These are phyloP conservation scores for Russula sp. DNA, from an alignment of 768 basidiomycete genomes.

Conservation along the genomic window DNA sequence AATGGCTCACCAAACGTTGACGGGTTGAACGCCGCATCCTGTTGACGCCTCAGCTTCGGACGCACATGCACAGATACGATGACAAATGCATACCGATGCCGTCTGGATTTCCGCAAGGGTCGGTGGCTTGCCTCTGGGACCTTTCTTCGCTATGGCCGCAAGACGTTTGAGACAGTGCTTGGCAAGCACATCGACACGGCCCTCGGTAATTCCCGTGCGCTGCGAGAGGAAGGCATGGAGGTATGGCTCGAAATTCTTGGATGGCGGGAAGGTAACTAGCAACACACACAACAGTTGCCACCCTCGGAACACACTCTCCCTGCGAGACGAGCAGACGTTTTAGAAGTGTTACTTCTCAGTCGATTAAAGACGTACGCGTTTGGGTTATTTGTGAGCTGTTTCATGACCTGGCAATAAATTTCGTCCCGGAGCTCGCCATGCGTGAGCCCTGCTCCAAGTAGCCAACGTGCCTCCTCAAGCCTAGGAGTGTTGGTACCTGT, in stretches of 20 bases:
- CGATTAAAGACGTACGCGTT: conserved; percentile 47
- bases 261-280: conserved; percentile 87
- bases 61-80: neutral
- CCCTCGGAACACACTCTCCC: conserved; percentile 82
- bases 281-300: conserved; percentile 92
- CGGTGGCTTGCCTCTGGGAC: conserved; percentile 80
- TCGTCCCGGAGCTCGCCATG: conserved; percentile 88
- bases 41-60: conserved; percentile 7
- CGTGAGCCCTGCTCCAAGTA: conserved; percentile 69
- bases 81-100: conserved; percentile 54
- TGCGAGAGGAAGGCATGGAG: conserved; percentile 72
- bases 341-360: neutral
- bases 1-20: conserved; percentile 91
- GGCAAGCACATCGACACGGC: conserved; percentile 83
- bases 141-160: conserved; percentile 66
- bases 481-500: conserved; percentile 39
- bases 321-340: conserved; percentile 26
- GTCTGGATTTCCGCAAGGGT: conserved; percentile 83
- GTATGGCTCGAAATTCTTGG: conserved; percentile 86
- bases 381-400: conserved; percentile 81
- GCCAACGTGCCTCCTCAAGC: conserved; percentile 82
- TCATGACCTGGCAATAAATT: conserved; percentile 89
- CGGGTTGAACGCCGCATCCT: conserved; percentile 93
- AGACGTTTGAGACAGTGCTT: conserved; percentile 84
- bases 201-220: conserved; percentile 58